A percentile compares a stretch with the other conserved stretches of the same genome.
These are phyloP conservation scores for Fusarium humuli DNA, from an alignment of 2,329 filamentous ascomycete genomes.

Conservation along the genomic window DNA sequence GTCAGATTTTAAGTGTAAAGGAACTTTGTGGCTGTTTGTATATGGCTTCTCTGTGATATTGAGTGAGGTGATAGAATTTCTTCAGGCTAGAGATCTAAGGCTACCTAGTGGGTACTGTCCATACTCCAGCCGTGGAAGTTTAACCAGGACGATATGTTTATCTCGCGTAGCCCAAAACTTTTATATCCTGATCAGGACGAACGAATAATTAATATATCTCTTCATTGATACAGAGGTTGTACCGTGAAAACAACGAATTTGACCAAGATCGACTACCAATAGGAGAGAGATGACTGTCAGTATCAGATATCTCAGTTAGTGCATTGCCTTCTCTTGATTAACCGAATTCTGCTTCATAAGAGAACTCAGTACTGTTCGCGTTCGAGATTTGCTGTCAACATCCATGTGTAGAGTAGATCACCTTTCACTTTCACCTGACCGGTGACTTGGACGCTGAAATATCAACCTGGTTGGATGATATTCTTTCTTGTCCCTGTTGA, in stretches of 20 bases:
- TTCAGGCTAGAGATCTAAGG: neutral
- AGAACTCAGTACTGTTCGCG: neutral
- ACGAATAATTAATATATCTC: neutral
- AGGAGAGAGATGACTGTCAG: slow-evolving; percentile 9
- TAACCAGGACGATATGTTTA: neutral
- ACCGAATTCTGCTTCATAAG: neutral
- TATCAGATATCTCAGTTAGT: neutral
- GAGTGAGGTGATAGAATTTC: neutral
- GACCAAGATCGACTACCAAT: neutral
- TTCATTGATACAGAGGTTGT: neutral
- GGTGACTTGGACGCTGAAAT: slow-evolving; percentile 6
- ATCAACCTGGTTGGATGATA: neutral
- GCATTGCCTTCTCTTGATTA: neutral
- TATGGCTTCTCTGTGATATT: neutral
- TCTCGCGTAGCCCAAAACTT: neutral
- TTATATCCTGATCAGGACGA: neutral
- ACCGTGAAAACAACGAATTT: neutral
- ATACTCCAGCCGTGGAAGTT: neutral
- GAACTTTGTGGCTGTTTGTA: neutral
- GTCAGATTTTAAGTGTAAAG: neutral
- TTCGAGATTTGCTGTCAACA: neutral
- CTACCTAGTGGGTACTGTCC: neutral
- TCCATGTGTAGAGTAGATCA: neutral
- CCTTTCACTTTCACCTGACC: slow-evolving; percentile 57
- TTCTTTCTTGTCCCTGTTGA: slow-evolving; percentile 13